Conservation (phyloP, 768 basidiomycete species). For the Lactarius tabidus region DNA sequence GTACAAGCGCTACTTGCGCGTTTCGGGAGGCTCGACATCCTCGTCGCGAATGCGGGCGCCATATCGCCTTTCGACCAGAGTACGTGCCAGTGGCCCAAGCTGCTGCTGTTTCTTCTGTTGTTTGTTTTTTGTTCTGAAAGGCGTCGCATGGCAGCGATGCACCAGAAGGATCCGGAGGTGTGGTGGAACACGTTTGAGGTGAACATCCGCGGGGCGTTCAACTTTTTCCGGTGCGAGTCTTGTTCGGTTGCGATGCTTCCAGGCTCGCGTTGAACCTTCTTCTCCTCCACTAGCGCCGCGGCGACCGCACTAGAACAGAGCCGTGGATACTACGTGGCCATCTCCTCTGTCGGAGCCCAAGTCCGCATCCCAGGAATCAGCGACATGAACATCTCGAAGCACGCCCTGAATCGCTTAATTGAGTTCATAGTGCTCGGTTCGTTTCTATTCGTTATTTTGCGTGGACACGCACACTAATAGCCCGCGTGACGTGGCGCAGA, state of each 20-base stretch:
- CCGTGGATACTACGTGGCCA: neutral
- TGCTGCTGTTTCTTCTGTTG: too few species aligned
- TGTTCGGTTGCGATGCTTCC: too few species aligned
- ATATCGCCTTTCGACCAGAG: neutral
- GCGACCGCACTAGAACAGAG: neutral
- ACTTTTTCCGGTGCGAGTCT: neutral
- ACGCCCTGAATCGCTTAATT: conserved; percentile 10
- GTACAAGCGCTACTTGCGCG: neutral
- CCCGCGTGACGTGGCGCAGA: neutral
- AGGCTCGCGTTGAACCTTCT: neutral
- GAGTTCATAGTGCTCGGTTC: conserved; percentile 13
- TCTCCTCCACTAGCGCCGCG: neutral
- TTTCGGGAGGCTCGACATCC: conserved; percentile 12
- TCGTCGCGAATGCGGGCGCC: conserved; percentile 9
- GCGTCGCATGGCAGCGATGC: neutral
- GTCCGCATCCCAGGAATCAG: conserved; percentile 10
- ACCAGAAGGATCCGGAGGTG: conserved; percentile 11
- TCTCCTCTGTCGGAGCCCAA: conserved; percentile 1
- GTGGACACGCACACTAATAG: too few species aligned
- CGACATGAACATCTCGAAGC: conserved; percentile 5
- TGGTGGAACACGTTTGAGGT: conserved; percentile 20
- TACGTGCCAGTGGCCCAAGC: neutral
- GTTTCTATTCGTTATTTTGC: too few species aligned
- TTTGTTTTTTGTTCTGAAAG: too few species aligned
- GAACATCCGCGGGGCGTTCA: too few species aligned